phyloP scores from a whole-genome alignment of 2,329 filamentous ascomycete species.

The Pseudocercospora cruenta region DNA sequence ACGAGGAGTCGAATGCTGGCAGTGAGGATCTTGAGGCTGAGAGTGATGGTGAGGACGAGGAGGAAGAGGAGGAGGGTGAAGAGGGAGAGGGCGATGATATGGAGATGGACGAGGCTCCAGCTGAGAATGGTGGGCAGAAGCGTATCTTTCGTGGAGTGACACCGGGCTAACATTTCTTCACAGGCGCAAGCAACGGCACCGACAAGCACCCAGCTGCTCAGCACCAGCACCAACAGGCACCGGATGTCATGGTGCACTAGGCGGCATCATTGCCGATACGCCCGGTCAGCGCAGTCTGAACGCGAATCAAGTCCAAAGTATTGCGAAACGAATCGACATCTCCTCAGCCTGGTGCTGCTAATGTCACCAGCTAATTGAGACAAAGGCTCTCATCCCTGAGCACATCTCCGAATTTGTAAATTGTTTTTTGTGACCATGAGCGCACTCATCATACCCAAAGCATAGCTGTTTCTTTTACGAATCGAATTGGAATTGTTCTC shows the following conservation, averaged over 20 bases:
- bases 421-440: not conserved
- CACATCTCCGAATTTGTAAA: not conserved
- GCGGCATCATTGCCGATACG: constrained; percentile 7
- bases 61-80: constrained; percentile 45
- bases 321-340: not conserved
- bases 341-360: not conserved
- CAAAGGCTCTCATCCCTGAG: not conserved
- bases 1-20: constrained; percentile 65
- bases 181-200: constrained; percentile 1
- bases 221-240: constrained; percentile 14
- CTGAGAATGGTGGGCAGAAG: constrained; percentile 17
- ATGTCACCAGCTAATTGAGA: not conserved
- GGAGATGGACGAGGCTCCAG: constrained; percentile 34
- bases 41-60: constrained; percentile 49
- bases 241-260: constrained; percentile 25
- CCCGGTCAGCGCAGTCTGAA: not conserved
- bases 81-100: constrained; percentile 41
- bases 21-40: constrained; percentile 56
- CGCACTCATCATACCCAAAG: not conserved
- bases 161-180: not conserved
- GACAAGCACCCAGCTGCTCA: constrained; percentile 4
- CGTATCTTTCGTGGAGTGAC: not conserved
- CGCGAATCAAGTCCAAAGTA: not conserved
- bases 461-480: not conserved
- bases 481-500: not conserved